Evolutionary conservation across 2,329 filamentous ascomycete genomes (phyloP).

Genomic region (Dryadomyces quercus-mongolicae): DNA sequence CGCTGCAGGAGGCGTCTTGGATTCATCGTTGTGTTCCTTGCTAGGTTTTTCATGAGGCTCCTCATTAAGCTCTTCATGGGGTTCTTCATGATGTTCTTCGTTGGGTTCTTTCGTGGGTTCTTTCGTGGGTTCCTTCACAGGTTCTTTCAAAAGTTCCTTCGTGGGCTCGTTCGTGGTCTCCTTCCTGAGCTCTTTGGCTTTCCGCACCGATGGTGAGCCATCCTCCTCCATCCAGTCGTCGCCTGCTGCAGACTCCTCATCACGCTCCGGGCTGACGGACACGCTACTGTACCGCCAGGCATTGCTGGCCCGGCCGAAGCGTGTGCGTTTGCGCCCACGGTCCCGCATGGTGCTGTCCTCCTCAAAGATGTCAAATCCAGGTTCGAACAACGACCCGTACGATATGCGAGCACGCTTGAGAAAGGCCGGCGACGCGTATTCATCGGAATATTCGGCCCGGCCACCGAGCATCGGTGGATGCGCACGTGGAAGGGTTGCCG

Average conservation of each 20-base stretch:
- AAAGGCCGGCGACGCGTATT: constrained; percentile 71
- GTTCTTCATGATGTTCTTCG: no score
- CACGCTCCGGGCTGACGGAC: constrained; percentile 56
- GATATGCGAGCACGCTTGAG: constrained; percentile 59
- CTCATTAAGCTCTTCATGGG: no score
- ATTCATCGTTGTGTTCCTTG: no score
- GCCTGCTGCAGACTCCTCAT: constrained; percentile 14
- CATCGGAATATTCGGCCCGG: constrained; percentile 26
- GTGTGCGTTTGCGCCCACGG: constrained; percentile 56
- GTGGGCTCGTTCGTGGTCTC: background rate
- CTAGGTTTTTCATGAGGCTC: no score
- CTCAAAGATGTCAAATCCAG: constrained; percentile 55
- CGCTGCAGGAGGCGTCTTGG: no score
- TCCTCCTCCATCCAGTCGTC: background rate
- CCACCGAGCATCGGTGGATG: background rate
- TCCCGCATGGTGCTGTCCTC: constrained; percentile 50
- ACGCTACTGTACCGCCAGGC: constrained; percentile 65
- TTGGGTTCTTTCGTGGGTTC: background rate
- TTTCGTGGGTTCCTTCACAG: background rate
- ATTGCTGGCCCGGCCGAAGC: constrained; percentile 52
- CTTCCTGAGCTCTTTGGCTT: background rate
- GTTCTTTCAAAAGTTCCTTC: background rate
- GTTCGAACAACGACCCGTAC: constrained; percentile 54
- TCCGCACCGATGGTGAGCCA: background rate
- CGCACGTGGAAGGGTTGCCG: background rate